Evolutionary conservation across 1,284 basidiomycete genomes (phyloP), one percentile per base, ranked within the genome.

Genomic region (Vanrija sp.): DNA sequence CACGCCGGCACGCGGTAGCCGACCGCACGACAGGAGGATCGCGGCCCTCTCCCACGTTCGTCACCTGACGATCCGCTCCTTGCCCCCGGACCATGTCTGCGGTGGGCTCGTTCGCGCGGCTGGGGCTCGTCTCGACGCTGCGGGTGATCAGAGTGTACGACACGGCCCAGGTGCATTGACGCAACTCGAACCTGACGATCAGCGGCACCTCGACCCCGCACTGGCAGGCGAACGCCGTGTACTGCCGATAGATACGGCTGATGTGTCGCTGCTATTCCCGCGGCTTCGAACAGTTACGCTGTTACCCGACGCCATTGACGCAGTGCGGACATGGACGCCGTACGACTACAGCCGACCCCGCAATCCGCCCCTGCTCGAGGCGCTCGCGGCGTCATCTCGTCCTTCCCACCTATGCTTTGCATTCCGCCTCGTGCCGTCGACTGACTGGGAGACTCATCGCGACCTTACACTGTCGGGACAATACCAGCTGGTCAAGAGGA

Each of bases 371-470:
- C 61, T 72, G 23, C 51, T 69, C 18, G 62, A 64, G 38, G 47
- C 54, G 14, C 57, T 69, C 1, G 48, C 55, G 26, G 16, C 18
- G 3, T 42, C 52, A 6, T 50, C 59, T 6, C 29, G 42, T 7
- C 65, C 67, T 0, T 15, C 15, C 1, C 55, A 51, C 23, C 55
- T 68, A 3, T 70, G 65, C 53, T 25, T 66, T 10, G 42, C 58
- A 1, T 68, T 65, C 59, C 54, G 61, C 14, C 55, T 65, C 5
- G 54, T 70, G 3, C 52, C 58, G 2, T 58, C 58, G 6, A 42
- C 40, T 5, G 28, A 64, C 12, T 70, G 65, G 67, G 61, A 66
- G 34, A 51, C 49, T 10, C 65, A 72, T 54, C 58, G 61, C 5
- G 64, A 67, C 7, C 25, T 50, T 2, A 63, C 65, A 0, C 45